These are phyloP conservation scores for Spathaspora boniae DNA, from an alignment of 805 yeast genomes.

Conservation along the genomic window DNA sequence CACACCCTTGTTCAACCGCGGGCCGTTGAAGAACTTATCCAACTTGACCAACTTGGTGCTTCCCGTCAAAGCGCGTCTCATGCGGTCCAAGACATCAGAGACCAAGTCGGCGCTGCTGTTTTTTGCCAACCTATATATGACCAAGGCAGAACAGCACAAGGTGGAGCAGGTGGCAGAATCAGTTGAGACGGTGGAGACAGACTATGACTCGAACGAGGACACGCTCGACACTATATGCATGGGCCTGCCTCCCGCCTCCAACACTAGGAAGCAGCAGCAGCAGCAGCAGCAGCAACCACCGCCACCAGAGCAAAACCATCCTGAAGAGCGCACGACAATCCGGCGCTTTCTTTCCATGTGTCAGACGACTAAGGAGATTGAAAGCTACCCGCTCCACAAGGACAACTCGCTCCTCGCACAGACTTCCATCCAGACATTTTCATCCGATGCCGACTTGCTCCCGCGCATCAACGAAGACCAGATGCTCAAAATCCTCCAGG, in stretches of 20 bases:
- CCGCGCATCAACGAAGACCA: slow-evolving; percentile 64
- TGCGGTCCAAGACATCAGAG: slow-evolving; percentile 18
- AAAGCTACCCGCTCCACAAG: slow-evolving; percentile 17
- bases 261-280: background rate
- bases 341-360: slow-evolving; percentile 70
- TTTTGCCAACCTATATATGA: slow-evolving; percentile 7
- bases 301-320: slow-evolving; percentile 21
- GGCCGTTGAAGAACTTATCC: slow-evolving; percentile 27
- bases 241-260: slow-evolving; percentile 5
- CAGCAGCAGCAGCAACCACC: background rate
- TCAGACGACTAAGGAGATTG: slow-evolving; percentile 42
- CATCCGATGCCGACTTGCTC: slow-evolving; percentile 51
- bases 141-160: slow-evolving; percentile 1
- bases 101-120: slow-evolving; percentile 17
- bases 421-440: slow-evolving; percentile 27
- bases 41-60: slow-evolving; percentile 15
- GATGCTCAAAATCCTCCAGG: slow-evolving; percentile 55
- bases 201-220: slow-evolving; percentile 8
- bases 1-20: slow-evolving; percentile 20
- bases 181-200: background rate
- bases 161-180: background rate
- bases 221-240: slow-evolving; percentile 15
- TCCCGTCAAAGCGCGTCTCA: slow-evolving; percentile 22
- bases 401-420: slow-evolving; percentile 31
- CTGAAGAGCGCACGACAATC: slow-evolving; percentile 27